phyloP scores from a whole-genome alignment of 768 basidiomycete species.

The Tubosaeta brunneosetosa region DNA sequence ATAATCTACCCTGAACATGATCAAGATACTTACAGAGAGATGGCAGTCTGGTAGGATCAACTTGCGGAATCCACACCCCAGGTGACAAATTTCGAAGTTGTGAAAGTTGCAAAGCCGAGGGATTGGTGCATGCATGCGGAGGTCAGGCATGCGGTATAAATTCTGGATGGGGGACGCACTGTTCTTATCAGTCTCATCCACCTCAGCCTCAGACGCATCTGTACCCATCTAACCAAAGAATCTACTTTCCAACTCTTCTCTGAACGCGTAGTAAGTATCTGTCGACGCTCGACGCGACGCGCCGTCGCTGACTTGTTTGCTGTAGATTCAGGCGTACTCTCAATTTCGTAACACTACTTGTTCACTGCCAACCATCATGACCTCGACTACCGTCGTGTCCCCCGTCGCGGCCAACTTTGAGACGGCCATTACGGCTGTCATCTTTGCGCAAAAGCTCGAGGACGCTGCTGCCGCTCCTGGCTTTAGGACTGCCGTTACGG shows the following conservation, averaged over 20 bases:
- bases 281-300: neutral
- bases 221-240: neutral
- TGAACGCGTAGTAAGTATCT: constrained; percentile 5
- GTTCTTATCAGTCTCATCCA: neutral
- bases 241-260: neutral
- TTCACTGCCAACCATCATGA: neutral
- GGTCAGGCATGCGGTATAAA: constrained; percentile 12
- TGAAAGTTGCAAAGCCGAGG: no score
- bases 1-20: neutral
- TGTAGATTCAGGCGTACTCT: neutral
- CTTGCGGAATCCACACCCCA: neutral
- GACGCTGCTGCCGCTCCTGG: constrained; percentile 13
- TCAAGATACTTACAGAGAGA: neutral
- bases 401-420: constrained; percentile 10
- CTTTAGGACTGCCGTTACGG: no score
- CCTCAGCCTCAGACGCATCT: no score
- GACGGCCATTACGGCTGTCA: constrained; percentile 19
- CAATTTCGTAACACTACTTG: neutral
- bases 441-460: constrained; percentile 24
- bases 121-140: neutral
- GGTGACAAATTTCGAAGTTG: no score
- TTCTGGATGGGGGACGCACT: neutral
- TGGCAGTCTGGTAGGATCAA: neutral
- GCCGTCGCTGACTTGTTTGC: neutral
- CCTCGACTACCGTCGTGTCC: neutral